phyloP scores from a whole-genome alignment of 129 eudicot species.

The Smallanthus sonchifolius region DNA sequence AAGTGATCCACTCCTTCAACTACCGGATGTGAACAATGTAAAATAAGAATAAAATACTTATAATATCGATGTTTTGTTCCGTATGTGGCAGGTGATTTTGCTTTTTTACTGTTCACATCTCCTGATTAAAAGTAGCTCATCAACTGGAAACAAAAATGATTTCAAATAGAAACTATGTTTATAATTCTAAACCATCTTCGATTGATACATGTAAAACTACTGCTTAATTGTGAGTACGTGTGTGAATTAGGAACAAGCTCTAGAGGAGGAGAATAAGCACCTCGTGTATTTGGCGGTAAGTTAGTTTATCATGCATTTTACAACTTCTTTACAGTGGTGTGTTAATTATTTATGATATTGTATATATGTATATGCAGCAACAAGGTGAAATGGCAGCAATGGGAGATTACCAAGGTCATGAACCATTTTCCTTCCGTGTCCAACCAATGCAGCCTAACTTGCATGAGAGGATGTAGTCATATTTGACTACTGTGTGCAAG shows the following conservation, averaged over 20 bases:
- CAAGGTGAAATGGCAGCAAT: conserved; percentile 50
- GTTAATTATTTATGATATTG: background rate
- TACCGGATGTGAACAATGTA: no score
- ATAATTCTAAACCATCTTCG: background rate
- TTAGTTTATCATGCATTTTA: background rate
- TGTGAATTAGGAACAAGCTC: conserved; percentile 43
- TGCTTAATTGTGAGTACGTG: background rate
- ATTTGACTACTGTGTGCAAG: background rate
- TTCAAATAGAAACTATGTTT: no score
- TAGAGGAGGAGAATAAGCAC: conserved; percentile 73
- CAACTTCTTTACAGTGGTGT: background rate
- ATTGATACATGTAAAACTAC: background rate
- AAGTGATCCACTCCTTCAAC: no score
- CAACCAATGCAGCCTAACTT: conserved; percentile 90
- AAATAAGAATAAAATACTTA: no score
- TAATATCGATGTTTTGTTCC: no score
- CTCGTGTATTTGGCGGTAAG: conserved; percentile 62
- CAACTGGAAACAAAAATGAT: no score
- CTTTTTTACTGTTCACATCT: no score
- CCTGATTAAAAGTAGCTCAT: no score
- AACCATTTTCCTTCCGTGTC: conserved; percentile 70
- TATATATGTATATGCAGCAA: conserved; percentile 27
- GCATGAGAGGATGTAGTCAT: conserved; percentile 47
- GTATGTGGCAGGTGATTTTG: no score
- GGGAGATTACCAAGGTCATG: conserved; percentile 40